A percentile compares a stretch with the other conserved stretches of the same genome.
Conservation (phyloP, 2,329 filamentous ascomycete species). For the Aspergillus chevalieri region DNA sequence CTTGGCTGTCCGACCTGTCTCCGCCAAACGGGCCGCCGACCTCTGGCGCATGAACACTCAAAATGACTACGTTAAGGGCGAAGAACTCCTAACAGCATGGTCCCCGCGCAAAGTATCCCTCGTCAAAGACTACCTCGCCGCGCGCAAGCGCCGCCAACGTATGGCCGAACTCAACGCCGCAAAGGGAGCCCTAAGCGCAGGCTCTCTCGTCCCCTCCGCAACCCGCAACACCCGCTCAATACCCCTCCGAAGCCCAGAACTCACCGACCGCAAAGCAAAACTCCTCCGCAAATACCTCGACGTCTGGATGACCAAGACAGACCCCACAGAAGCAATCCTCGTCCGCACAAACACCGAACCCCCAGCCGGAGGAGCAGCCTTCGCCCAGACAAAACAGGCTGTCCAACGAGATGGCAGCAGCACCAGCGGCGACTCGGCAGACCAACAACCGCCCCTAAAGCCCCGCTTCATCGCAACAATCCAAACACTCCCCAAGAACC, state of each 20-base stretch:
- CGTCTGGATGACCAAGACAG: constrained; percentile 38
- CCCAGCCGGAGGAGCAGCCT: constrained; percentile 31
- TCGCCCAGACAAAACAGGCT: constrained; percentile 18
- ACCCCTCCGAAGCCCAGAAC: constrained; percentile 28
- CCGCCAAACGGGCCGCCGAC: constrained; percentile 85
- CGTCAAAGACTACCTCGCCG: constrained; percentile 76
- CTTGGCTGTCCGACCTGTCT: constrained; percentile 75
- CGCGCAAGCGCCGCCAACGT: constrained; percentile 66
- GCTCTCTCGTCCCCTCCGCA: constrained; percentile 31
- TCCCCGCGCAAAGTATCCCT: constrained; percentile 82
- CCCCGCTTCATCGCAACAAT: constrained; percentile 71
- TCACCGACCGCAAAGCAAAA: constrained; percentile 32
- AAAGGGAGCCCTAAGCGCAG: constrained; percentile 38
- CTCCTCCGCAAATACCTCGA: constrained; percentile 38
- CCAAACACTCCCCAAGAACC: constrained; percentile 72
- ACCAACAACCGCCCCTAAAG: constrained; percentile 35
- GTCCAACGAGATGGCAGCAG: constrained; percentile 4
- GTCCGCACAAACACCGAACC: constrained; percentile 41
- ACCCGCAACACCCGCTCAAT: constrained; percentile 31
- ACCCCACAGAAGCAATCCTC: constrained; percentile 38
- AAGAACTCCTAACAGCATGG: constrained; percentile 81
- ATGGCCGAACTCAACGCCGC: constrained; percentile 71
- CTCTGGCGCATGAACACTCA: constrained; percentile 95
- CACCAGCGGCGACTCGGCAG: constrained; percentile 6
- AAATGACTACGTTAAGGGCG: constrained; percentile 92